phyloP scores from a whole-genome alignment of 495 filamentous ascomycete genomes.

The Wilcoxina mikolae region DNA sequence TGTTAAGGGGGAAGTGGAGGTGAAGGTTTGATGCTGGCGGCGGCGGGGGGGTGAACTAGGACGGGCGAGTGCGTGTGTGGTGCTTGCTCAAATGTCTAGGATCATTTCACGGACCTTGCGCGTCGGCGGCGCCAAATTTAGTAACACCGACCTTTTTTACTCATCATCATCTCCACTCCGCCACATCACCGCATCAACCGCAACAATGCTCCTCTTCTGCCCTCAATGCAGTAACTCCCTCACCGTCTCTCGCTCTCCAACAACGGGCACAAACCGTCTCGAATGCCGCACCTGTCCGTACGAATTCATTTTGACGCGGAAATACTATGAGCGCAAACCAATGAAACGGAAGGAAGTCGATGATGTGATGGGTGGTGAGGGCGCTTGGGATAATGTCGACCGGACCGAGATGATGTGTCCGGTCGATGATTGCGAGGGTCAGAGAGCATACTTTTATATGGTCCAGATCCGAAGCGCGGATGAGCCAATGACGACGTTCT shows the following conservation, averaged over 20 bases:
- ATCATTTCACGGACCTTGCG: too few species aligned
- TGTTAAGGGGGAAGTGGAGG: not conserved
- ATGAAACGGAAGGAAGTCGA: constrained; percentile 72
- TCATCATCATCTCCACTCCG: constrained; percentile 27
- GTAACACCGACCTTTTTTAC: too few species aligned
- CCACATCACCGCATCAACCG: not conserved
- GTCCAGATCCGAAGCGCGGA: constrained; percentile 96
- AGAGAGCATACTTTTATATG: constrained; percentile 82
- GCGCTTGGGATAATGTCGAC: constrained; percentile 80
- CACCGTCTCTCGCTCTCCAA: constrained; percentile 47
- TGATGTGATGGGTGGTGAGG: constrained; percentile 76
- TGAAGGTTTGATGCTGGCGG: not conserved
- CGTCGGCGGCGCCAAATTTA: too few species aligned
- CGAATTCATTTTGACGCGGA: constrained; percentile 55
- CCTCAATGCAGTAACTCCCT: constrained; percentile 85
- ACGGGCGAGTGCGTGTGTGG: too few species aligned
- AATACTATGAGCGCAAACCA: constrained; percentile 57
- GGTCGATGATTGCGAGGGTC: constrained; percentile 51
- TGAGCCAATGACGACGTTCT: constrained; percentile 96
- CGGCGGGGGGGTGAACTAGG: not conserved
- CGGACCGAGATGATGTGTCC: constrained; percentile 39
- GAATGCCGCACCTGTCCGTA: constrained; percentile 93
- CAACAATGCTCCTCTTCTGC: constrained; percentile 70
- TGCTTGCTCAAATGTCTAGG: too few species aligned
- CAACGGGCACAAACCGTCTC: constrained; percentile 53